Conservation (phyloP, 257 asterid genomes). For the Nicotiana benthamiana region DNA sequence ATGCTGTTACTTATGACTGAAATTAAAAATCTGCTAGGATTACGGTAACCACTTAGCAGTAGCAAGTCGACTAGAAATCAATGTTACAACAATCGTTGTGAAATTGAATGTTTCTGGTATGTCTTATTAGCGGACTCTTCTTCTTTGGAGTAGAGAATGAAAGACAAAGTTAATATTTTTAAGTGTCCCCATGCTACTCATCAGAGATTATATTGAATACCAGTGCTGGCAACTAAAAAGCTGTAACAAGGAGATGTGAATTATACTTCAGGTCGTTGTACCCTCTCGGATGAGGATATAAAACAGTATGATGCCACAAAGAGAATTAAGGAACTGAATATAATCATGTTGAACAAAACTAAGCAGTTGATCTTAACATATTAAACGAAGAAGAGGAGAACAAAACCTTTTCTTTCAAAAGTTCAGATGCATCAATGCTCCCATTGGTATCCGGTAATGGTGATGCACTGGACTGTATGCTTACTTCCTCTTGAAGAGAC, state of each 20-base stretch:
- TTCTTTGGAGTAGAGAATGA: background rate
- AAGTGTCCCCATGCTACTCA: background rate
- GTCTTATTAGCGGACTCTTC: background rate
- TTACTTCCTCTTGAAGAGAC: slow-evolving; percentile 65
- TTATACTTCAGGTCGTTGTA: background rate
- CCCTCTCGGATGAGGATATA: background rate
- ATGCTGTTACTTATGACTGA: background rate
- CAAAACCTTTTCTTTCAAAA: slow-evolving; percentile 83
- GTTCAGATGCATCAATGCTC: slow-evolving; percentile 66
- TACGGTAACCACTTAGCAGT: background rate
- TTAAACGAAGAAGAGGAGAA: background rate
- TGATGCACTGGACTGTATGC: slow-evolving; percentile 33
- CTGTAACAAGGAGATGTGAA: background rate
- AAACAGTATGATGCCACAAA: background rate
- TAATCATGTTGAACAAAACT: background rate
- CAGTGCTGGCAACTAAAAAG: background rate
- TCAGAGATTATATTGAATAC: background rate
- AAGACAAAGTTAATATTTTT: background rate
- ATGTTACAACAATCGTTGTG: too few relatives aligned
- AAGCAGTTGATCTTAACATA: background rate
- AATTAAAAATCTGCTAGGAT: background rate
- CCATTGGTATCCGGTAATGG: slow-evolving; percentile 45
- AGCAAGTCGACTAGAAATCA: background rate
- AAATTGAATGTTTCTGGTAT: background rate
- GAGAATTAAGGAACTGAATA: background rate